phyloP scores from a whole-genome alignment of 768 basidiomycete genomes.

The Chalciporus piperatus region DNA sequence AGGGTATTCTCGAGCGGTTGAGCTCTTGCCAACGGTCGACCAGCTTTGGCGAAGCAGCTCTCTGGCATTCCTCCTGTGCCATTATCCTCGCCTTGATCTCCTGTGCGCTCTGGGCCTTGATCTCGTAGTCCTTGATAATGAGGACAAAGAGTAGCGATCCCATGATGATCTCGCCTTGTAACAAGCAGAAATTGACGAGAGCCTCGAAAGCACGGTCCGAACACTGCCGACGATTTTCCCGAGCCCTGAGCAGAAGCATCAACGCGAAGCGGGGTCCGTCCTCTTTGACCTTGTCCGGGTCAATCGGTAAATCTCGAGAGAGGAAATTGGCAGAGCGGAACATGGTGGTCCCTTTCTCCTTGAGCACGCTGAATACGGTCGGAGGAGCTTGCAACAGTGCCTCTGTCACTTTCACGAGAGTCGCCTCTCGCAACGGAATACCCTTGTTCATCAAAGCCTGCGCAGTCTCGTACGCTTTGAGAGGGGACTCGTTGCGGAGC shows the following conservation, averaged over 20 bases:
- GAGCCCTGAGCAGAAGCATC: constrained; percentile 49
- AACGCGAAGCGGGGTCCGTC: constrained; percentile 49
- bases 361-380: constrained; percentile 19
- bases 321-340: constrained; percentile 13
- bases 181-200: constrained; percentile 59
- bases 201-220: constrained; percentile 59
- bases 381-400: constrained; percentile 22
- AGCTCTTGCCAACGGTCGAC: constrained; percentile 21
- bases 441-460: constrained; percentile 53
- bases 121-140: constrained; percentile 62
- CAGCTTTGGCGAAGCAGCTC: constrained; percentile 12
- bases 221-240: constrained; percentile 52
- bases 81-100: constrained; percentile 21
- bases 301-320: constrained; percentile 28
- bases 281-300: constrained; percentile 36
- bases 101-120: constrained; percentile 30
- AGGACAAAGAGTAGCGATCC: constrained; percentile 68
- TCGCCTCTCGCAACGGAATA: constrained; percentile 45
- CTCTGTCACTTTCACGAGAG: constrained; percentile 43
- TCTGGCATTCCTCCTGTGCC: constrained; percentile 16
- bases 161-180: constrained; percentile 80
- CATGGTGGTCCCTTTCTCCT: constrained; percentile 15
- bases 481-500: constrained; percentile 46
- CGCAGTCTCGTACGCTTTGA: constrained; percentile 49
- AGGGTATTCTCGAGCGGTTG: constrained; percentile 14